These are phyloP conservation scores for Malus fusca DNA, from an alignment of 306 rosid genomes.

Conservation along the genomic window DNA sequence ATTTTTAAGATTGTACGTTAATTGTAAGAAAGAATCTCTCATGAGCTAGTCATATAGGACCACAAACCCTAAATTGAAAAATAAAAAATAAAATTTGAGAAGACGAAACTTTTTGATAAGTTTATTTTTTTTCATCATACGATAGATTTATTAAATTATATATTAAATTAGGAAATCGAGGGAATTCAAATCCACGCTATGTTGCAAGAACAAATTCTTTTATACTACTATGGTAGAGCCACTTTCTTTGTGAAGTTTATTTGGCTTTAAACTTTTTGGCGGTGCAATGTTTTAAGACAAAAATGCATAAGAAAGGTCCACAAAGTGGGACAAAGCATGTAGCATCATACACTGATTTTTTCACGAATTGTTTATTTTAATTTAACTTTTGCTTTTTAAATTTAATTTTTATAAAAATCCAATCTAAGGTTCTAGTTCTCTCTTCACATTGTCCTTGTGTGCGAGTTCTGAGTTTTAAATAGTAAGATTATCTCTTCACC, in stretches of 20 bases:
- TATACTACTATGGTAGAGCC: no score
- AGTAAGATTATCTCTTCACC: no score
- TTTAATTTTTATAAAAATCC: not conserved
- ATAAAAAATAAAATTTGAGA: not conserved
- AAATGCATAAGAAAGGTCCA: conserved; percentile 15
- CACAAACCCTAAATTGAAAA: conserved; percentile 1
- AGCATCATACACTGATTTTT: conserved; percentile 19
- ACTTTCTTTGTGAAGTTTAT: no score
- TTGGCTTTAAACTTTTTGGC: not conserved
- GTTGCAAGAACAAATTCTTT: no score
- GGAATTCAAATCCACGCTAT: no score
- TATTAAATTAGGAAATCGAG: no score
- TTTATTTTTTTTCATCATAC: no score
- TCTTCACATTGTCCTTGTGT: not conserved
- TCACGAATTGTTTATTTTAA: not conserved
- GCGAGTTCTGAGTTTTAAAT: not conserved
- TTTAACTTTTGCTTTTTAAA: not conserved
- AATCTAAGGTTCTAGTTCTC: not conserved
- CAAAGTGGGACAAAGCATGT: conserved; percentile 29
- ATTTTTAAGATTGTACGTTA: no score
- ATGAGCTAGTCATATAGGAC: not conserved
- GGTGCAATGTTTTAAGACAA: conserved; percentile 3
- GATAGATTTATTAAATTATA: no score
- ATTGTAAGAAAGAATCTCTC: no score
- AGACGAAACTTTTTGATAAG: not conserved